A percentile compares a stretch with the other conserved stretches of the same genome.
Evolutionary conservation across 2,329 filamentous ascomycete genomes (phyloP).

Genomic region (Microcyclosporella mali): DNA sequence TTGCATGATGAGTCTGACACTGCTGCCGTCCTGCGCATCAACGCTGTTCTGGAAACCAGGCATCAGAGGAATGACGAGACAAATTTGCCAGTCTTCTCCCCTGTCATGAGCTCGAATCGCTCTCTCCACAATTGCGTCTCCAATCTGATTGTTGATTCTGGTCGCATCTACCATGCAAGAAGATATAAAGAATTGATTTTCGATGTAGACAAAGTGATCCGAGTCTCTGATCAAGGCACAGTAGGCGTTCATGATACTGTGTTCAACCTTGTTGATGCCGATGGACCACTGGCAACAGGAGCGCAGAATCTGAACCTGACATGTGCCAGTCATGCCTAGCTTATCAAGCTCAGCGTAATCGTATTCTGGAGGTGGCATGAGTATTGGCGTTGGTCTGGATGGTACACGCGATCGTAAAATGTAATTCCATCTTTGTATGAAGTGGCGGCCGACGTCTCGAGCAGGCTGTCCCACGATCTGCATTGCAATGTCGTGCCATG

Average conservation of each 20-base stretch:
- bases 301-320: slow-evolving; percentile 90
- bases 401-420: slow-evolving; percentile 87
- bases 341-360: slow-evolving; percentile 77
- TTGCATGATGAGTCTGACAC: slow-evolving; percentile 90
- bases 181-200: slow-evolving; percentile 98
- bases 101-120: slow-evolving; percentile 79
- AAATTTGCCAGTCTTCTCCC: slow-evolving; percentile 81
- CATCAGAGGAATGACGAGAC: slow-evolving; percentile 88
- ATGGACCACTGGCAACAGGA: slow-evolving; percentile 89
- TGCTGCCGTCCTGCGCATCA: slow-evolving; percentile 87
- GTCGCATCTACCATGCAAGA: slow-evolving; percentile 83
- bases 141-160: slow-evolving; percentile 86
- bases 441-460: slow-evolving; percentile 87
- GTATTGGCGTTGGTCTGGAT: slow-evolving; percentile 84
- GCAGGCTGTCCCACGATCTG: slow-evolving; percentile 95
- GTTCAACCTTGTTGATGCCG: slow-evolving; percentile 78
- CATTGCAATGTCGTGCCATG: slow-evolving; percentile 98
- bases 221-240: slow-evolving; percentile 91
- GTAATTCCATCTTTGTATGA: slow-evolving; percentile 98
- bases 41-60: slow-evolving; percentile 98
- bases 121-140: slow-evolving; percentile 87
- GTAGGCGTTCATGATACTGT: slow-evolving; percentile 94
- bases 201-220: slow-evolving; percentile 96
- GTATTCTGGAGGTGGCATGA: slow-evolving; percentile 90
- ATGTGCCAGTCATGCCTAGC: slow-evolving; percentile 84